These are phyloP conservation scores for Ilex asprella DNA, from an alignment of 257 asterid species.

Conservation along the genomic window DNA sequence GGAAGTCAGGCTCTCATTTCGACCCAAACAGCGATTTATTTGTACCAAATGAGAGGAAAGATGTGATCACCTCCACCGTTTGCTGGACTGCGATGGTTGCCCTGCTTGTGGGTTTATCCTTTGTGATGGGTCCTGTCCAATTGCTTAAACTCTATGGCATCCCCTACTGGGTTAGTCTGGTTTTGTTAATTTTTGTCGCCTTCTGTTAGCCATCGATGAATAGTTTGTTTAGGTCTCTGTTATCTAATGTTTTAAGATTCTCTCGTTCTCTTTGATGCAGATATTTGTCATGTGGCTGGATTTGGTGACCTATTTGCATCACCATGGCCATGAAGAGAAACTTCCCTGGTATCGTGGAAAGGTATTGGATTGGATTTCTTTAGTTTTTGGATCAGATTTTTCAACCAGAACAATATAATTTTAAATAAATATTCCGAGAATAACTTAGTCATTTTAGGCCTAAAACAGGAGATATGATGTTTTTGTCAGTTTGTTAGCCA, in stretches of 20 bases:
- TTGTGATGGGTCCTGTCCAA: conserved; percentile 67
- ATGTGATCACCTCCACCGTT: conserved; percentile 72
- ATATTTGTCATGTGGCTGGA: conserved; percentile 42
- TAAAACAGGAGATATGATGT: too few relatives aligned
- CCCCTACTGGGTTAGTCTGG: conserved; percentile 68
- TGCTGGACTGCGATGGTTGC: conserved; percentile 92
- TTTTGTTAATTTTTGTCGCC: neutral
- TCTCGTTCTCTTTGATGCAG: conserved; percentile 15
- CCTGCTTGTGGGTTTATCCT: conserved; percentile 64
- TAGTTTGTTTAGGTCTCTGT: neutral
- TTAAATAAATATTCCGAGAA: too few relatives aligned
- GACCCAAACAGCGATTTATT: conserved; percentile 81
- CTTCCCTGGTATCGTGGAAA: conserved; percentile 47
- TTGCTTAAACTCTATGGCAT: conserved; percentile 79
- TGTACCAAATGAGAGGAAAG: conserved; percentile 66
- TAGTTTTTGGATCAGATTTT: neutral
- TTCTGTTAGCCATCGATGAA: too few relatives aligned
- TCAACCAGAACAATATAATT: too few relatives aligned
- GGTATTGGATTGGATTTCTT: conserved; percentile 14
- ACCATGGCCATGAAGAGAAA: conserved; percentile 46
- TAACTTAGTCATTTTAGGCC: too few relatives aligned
- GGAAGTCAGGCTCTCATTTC: conserved; percentile 86
- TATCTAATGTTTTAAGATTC: neutral
- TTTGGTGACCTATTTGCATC: conserved; percentile 42
- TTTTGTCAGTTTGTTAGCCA: too few relatives aligned